Conservation (phyloP, 257 asterid genomes). For the Solanum chmielewskii region DNA sequence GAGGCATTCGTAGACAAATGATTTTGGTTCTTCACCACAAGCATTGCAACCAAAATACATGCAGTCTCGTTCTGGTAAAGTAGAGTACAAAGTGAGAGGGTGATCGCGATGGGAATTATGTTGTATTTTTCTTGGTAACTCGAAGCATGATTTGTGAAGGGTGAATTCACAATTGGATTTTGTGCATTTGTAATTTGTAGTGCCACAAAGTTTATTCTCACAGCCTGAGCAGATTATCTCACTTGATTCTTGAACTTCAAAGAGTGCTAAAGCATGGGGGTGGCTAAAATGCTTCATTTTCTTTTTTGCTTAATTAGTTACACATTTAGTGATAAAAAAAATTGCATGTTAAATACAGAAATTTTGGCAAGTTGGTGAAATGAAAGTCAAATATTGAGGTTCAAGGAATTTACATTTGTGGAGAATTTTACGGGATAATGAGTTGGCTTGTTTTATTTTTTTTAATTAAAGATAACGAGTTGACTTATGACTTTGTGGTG, state of each 20-base stretch:
- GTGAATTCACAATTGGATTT: neutral
- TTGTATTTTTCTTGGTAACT: neutral
- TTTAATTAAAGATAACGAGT: too few species aligned
- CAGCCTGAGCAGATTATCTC: neutral
- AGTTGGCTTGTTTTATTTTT: too few species aligned
- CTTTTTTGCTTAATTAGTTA: neutral
- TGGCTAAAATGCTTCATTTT: neutral
- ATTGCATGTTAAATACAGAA: neutral
- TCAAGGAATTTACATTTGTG: neutral
- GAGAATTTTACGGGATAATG: neutral
- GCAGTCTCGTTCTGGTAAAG: neutral
- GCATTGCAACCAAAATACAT: neutral
- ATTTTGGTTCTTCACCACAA: neutral
- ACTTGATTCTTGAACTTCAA: neutral
- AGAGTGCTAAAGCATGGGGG: neutral
- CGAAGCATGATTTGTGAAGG: conserved; percentile 16
- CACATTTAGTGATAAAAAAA: too few species aligned
- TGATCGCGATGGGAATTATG: conserved; percentile 3
- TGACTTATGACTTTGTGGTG: neutral
- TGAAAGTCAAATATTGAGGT: neutral
- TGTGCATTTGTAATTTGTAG: neutral
- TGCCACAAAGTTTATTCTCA: neutral
- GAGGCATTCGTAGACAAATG: conserved; percentile 3
- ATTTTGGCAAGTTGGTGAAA: neutral
- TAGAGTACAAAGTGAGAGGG: conserved; percentile 1